phyloP scores from a whole-genome alignment of 371 early-diverging fungal genomes.

The Thermomucor indicae-seudaticae region DNA sequence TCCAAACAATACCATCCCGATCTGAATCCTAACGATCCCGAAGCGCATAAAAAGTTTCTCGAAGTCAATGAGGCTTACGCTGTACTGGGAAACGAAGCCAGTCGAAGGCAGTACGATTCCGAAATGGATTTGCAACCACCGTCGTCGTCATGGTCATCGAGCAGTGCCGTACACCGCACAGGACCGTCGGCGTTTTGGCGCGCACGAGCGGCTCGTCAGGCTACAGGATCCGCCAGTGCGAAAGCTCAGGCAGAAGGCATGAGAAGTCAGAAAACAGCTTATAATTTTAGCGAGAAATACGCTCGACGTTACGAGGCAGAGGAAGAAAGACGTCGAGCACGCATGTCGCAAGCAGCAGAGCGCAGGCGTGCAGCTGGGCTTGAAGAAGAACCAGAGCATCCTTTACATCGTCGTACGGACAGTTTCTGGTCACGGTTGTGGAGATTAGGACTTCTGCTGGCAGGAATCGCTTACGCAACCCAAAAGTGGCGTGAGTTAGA shows the following conservation, averaged over 20 bases:
- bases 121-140: constrained; percentile 19
- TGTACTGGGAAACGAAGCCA: constrained; percentile 66
- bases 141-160: constrained; percentile 8
- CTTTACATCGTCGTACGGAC: neutral
- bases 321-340: constrained; percentile 31
- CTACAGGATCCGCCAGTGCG: constrained; percentile 40
- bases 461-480: constrained; percentile 11
- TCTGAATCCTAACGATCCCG: constrained; percentile 64
- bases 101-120: constrained; percentile 76
- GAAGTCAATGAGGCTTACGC: constrained; percentile 85
- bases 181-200: constrained; percentile 35
- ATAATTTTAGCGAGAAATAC: constrained; percentile 26
- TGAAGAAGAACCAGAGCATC: constrained; percentile 3
- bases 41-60: constrained; percentile 66
- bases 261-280: constrained; percentile 7
- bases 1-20: constrained; percentile 91
- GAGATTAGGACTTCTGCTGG: constrained; percentile 17
- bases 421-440: constrained; percentile 24
- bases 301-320: constrained; percentile 37
- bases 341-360: constrained; percentile 28
- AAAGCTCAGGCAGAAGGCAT: constrained; percentile 36
- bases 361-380: constrained; percentile 25
- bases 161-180: constrained; percentile 11
- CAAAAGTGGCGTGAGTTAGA: neutral
- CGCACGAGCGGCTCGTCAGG: constrained; percentile 17